Evolutionary conservation across 768 basidiomycete species (phyloP), one percentile per base, ranked within the genome.

Genomic region (Suillus hirtellus): DNA sequence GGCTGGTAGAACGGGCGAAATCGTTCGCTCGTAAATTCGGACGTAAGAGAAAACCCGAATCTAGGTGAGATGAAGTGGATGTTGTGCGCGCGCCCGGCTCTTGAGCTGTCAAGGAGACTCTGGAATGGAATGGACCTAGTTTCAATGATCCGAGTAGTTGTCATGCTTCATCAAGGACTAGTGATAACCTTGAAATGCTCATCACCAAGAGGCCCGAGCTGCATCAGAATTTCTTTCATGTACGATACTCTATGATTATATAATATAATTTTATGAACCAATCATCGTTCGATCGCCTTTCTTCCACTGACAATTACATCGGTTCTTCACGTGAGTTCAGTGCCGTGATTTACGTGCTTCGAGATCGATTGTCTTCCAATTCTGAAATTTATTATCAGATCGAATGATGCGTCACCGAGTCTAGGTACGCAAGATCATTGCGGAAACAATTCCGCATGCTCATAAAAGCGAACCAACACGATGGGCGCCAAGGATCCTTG

Each of bases 21-120:
- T 71, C 67, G 15, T 76, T 83, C 54, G 78, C 79, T n/a, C 75
- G 76, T 60, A 83, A 77, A 66, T 71, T 84, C 60, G 75, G 78
- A 65, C 78, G 75, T 68, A 84, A 78, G 67, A 74, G 74, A 63
- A 76, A 65, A 60, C 35, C 65, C 64, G 43, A 38, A 60, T 27
- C 54, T 42, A 49, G 59, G 21, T 58, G 34, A 61, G n/a, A 53
- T 34, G 61, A 58, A 38, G 68, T 62, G 71, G 58, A 58, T 64
- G 54, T 58, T 38, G 42, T 24, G 38, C 60, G 60, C 60, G 24
- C 37, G 31, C 31, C 31, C 31, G 17, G 58, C 53, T 63, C 27
- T 38, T 60, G 27, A 42, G 54, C 19, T 60, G 55, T 35, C 52
- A 53, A 34, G 52, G 52, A 35, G 52, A 53, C 52, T 53, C 6